A percentile compares a stretch with the other conserved stretches of the same genome.
Conservation (phyloP, 2,329 filamentous ascomycete species). For the Proliferodiscus dingleyae region DNA sequence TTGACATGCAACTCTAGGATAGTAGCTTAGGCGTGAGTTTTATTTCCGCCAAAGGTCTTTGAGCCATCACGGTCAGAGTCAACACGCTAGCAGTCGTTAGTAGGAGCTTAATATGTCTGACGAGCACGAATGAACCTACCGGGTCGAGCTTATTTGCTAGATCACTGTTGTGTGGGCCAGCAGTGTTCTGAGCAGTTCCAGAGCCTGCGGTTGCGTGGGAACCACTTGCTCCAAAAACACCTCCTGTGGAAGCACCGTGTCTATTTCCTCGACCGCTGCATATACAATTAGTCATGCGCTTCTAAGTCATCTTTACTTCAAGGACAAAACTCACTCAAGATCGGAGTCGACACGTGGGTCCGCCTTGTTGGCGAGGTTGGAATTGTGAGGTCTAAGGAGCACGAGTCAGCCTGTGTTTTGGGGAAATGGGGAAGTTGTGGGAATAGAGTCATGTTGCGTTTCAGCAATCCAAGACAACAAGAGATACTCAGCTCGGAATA, state of each 20-base stretch:
- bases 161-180: slow-evolving; percentile 49
- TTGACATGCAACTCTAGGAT: neutral
- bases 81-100: slow-evolving; percentile 37
- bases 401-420: neutral
- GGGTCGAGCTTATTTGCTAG: slow-evolving; percentile 44
- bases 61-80: slow-evolving; percentile 51
- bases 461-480: too few species aligned
- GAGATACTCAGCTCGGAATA: neutral
- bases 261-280: slow-evolving; percentile 35
- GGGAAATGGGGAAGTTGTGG: neutral
- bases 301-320: too few species aligned
- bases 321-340: too few species aligned
- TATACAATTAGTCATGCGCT: too few species aligned
- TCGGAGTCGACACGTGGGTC: slow-evolving; percentile 52
- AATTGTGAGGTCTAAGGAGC: neutral
- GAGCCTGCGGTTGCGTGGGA: slow-evolving; percentile 29
- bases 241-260: slow-evolving; percentile 23
- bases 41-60: slow-evolving; percentile 51
- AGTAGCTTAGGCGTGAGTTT: slow-evolving; percentile 36
- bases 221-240: slow-evolving; percentile 29
- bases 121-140: neutral
- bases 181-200: slow-evolving; percentile 39
- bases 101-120: neutral
- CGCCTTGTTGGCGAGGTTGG: slow-evolving; percentile 38
- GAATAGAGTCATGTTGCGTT: too few species aligned